Conservation (phyloP, 192 early-diverging fungal species). For the Backusella sp. region DNA sequence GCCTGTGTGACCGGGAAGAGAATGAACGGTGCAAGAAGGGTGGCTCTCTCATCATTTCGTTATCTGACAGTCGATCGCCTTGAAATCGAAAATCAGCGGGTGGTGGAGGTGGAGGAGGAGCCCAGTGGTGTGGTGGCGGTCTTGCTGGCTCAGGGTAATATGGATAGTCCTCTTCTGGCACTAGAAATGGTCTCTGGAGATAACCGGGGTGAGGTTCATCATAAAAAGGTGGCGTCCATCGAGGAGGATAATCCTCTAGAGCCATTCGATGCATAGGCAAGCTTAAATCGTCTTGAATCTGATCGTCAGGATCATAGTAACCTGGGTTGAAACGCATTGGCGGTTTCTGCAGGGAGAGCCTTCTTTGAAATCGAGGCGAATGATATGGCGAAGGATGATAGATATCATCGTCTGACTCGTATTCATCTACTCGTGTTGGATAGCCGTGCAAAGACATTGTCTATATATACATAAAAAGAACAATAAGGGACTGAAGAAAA, state of each 20-base stretch:
- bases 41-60: not conserved
- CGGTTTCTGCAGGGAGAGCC: not conserved
- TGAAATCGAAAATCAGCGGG: not conserved
- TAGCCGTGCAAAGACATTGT: not conserved
- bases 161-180: not conserved
- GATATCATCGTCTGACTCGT: not conserved
- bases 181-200: not conserved
- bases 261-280: not conserved
- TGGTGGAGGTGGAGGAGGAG: not conserved
- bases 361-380: slow-evolving; percentile 3
- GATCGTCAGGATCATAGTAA: not conserved
- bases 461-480: not conserved
- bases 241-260: not conserved
- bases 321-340: not conserved
- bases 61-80: not conserved
- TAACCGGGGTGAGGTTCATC: not conserved
- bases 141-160: not conserved
- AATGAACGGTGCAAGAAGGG: not conserved
- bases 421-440: slow-evolving; percentile 4
- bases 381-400: not conserved
- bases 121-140: not conserved
- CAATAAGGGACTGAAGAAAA: not conserved
- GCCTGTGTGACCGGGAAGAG: not conserved
- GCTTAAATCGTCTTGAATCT: not conserved
- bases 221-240: not conserved